Percentiles rank a stretch among this genome's conserved stretches.
These are phyloP conservation scores for Lipomyces starkeyi DNA, from an alignment of 805 yeast species.

Conservation along the genomic window DNA sequence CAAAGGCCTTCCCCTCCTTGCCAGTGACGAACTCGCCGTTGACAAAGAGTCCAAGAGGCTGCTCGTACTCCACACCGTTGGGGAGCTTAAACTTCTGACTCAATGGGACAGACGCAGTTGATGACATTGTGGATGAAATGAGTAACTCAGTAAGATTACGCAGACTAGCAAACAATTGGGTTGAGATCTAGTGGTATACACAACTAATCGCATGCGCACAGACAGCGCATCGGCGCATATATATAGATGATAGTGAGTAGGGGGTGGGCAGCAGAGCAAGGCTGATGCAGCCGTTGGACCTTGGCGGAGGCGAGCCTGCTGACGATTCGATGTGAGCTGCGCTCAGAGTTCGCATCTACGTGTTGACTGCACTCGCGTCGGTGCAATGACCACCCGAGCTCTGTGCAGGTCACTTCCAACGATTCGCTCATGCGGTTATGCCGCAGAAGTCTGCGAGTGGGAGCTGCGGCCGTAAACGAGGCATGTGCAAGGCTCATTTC, in stretches of 20 bases:
- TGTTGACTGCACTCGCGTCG: too few species aligned
- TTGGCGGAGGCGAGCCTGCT: too few species aligned
- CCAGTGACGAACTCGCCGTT: constrained; percentile 76
- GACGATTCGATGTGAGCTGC: too few species aligned
- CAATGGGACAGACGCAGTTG: constrained; percentile 37
- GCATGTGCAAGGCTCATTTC: not conserved
- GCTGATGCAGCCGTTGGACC: too few species aligned
- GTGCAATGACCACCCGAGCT: not conserved
- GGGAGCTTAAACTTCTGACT: constrained; percentile 61
- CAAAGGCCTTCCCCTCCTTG: constrained; percentile 62
- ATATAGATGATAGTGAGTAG: not conserved
- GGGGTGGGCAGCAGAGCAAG: not conserved
- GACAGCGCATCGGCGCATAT: not conserved
- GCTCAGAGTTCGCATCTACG: too few species aligned
- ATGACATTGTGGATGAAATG: constrained; percentile 20
- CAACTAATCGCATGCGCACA: not conserved
- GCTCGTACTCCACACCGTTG: constrained; percentile 73
- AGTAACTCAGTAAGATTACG: not conserved
- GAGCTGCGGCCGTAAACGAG: not conserved
- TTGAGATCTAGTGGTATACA: not conserved
- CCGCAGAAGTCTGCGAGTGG: not conserved
- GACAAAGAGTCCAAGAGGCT: constrained; percentile 83
- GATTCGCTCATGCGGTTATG: constrained; percentile 7
- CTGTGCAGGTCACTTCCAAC: too few species aligned
- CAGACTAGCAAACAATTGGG: constrained; percentile 1